Evolutionary conservation across 352 stramenopile genomes (phyloP).

Genomic region (Pythium aquatile): DNA sequence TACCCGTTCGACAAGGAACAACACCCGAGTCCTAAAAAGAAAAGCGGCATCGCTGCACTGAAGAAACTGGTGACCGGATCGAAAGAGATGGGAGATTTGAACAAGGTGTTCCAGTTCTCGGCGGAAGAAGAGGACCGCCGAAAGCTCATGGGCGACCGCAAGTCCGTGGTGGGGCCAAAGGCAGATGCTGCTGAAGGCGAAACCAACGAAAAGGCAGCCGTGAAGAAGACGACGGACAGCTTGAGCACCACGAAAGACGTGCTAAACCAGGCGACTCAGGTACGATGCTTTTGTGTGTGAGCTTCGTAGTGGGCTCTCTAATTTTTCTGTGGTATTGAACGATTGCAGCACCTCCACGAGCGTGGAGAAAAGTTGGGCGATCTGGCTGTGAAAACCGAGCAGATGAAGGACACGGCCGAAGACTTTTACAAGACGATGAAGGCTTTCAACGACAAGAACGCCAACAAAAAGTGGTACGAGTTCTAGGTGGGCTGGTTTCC

Average conservation of each 20-base stretch:
- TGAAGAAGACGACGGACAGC: slow-evolving; percentile 25
- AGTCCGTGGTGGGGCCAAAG: slow-evolving; percentile 14
- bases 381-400: slow-evolving; percentile 73
- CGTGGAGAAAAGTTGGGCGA: slow-evolving; percentile 77
- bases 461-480: slow-evolving; percentile 87
- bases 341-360: slow-evolving; percentile 60
- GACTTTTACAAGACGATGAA: slow-evolving; percentile 87
- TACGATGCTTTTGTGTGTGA: slow-evolving; percentile 23
- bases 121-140: slow-evolving; percentile 53
- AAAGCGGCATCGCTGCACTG: slow-evolving; percentile 54
- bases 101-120: slow-evolving; percentile 77
- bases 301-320: neutral
- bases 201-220: slow-evolving; percentile 13
- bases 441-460: slow-evolving; percentile 82
- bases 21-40: slow-evolving; percentile 45
- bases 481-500: slow-evolving; percentile 29
- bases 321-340: slow-evolving; percentile 9
- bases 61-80: slow-evolving; percentile 72
- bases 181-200: neutral
- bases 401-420: slow-evolving; percentile 79
- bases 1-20: slow-evolving; percentile 34
- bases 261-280: slow-evolving; percentile 68
- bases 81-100: slow-evolving; percentile 65
- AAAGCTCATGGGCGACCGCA: slow-evolving; percentile 53
- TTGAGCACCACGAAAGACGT: slow-evolving; percentile 56